These are phyloP conservation scores for Suillus discolor DNA, from an alignment of 768 basidiomycete genomes.

Conservation along the genomic window DNA sequence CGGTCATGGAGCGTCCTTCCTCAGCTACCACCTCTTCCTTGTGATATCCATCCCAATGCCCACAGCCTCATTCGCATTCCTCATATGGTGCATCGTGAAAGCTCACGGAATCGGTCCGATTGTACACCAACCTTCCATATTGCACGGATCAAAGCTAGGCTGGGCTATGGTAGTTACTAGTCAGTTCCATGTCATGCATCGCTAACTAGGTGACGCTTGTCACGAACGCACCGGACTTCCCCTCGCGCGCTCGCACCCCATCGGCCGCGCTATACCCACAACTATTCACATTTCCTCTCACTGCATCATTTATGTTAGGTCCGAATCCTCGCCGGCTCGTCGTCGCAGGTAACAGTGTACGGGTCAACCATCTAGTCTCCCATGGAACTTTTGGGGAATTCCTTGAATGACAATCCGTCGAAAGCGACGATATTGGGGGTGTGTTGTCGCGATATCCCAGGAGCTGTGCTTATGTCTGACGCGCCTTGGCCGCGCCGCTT, in stretches of 20 bases:
- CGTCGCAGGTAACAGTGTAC: slow-evolving; percentile 68
- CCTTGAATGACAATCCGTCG: slow-evolving; percentile 66
- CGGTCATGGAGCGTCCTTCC: slow-evolving; percentile 16
- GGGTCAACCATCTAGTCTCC: slow-evolving; percentile 81
- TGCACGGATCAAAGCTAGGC: slow-evolving; percentile 69
- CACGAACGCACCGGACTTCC: slow-evolving; percentile 79
- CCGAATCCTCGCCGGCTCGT: slow-evolving; percentile 81
- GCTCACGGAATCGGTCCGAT: slow-evolving; percentile 80
- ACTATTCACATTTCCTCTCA: slow-evolving; percentile 70
- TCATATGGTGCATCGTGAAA: slow-evolving; percentile 77
- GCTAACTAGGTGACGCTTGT: slow-evolving; percentile 78
- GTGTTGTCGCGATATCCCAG: slow-evolving; percentile 17
- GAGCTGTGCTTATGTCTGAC: slow-evolving; percentile 15
- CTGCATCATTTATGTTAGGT: slow-evolving; percentile 78
- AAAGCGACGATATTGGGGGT: slow-evolving; percentile 69
- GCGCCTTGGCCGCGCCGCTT: neutral
- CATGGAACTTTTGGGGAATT: slow-evolving; percentile 66
- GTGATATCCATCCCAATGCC: slow-evolving; percentile 75
- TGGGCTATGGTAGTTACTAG: slow-evolving; percentile 65
- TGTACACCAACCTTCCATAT: slow-evolving; percentile 58
- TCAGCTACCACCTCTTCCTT: slow-evolving; percentile 76
- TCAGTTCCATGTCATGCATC: slow-evolving; percentile 77
- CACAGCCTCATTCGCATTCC: slow-evolving; percentile 67
- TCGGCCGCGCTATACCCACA: slow-evolving; percentile 66
- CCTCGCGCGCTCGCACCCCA: slow-evolving; percentile 59